A percentile compares a stretch with the other conserved stretches of the same genome.
phyloP scores from a whole-genome alignment of 768 basidiomycete genomes.

The Epithele typhae region DNA sequence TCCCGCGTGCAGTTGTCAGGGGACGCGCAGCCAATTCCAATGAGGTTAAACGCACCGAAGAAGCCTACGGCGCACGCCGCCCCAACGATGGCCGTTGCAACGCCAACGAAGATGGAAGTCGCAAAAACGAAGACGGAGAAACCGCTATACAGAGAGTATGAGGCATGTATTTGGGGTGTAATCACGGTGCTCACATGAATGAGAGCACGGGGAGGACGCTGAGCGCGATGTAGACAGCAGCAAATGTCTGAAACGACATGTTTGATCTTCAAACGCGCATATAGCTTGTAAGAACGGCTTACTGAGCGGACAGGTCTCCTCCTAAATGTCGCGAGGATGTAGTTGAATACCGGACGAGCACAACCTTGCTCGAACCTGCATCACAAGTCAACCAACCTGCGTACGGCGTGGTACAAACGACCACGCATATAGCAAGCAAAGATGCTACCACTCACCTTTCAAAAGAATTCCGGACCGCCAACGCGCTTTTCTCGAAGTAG shows the following conservation, averaged over 20 bases:
- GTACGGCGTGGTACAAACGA: neutral
- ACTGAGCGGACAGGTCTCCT: constrained; percentile 17
- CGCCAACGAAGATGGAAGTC: constrained; percentile 13
- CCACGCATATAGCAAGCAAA: neutral
- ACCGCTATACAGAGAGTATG: constrained; percentile 5
- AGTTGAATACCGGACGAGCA: constrained; percentile 8
- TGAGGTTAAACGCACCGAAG: constrained; percentile 9
- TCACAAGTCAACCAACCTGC: neutral
- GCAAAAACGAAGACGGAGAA: constrained; percentile 21
- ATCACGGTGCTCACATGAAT: constrained; percentile 15
- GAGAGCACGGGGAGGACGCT: constrained; percentile 19
- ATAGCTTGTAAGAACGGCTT: neutral
- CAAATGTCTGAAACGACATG: constrained; percentile 11
- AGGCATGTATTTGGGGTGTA: neutral
- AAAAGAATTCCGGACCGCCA: constrained; percentile 9
- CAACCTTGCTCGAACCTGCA: constrained; percentile 14
- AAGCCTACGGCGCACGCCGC: constrained; percentile 9
- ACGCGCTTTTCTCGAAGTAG: constrained; percentile 20
- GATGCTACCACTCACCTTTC: constrained; percentile 12
- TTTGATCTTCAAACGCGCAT: neutral
- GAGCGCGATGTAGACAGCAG: constrained; percentile 11
- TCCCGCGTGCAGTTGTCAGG: neutral
- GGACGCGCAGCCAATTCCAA: no score
- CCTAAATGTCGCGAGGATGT: constrained; percentile 7
- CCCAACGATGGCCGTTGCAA: constrained; percentile 11